Base-by-base conservation (phyloP, 257 asterid species). In the Solanum pinnatisectum region DNA sequence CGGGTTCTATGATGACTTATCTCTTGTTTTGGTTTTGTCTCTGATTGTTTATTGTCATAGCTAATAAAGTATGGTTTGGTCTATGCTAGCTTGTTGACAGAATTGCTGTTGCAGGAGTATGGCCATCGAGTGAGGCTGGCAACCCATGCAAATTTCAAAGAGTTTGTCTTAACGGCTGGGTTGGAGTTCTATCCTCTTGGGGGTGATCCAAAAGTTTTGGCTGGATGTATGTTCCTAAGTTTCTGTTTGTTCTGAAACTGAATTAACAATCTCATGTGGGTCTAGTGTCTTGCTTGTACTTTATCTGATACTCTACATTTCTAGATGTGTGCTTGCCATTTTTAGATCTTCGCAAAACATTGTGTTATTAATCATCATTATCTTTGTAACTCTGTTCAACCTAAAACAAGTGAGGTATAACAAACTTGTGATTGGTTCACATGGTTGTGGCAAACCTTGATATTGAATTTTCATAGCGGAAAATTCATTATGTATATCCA, bases 171-270 rank as follows among this genome's bases (percentile, higher is more conserved):
- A 95, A 91, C 98, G 73, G 91, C 99, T 83, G 98, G 99, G 83
- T 91, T 96, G 96, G 99, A 96, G 91, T 96, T 95, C 89, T 95
- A 95, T 94, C 98, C 99, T 88, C 98, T 96, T 18, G 98, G 99
- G 10, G 99, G 98, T 36, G 99, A 96, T 92, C 99, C 99, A 82
- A 95, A 93, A 95, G 93, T 95, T 91, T 98, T 96, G 89, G 99
- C 99, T 3, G 99, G 92, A 91, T 95, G 99, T 95, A 95, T 87
- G 98, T 92, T 87, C 87, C 88, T 87, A 79, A 13, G 84, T 83
- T 86, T 86, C 42, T 89, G 56, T 39, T 40, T 81, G 67, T 76
- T 42, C 74, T 83, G 13, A 79, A 76, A 87, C 72, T 71, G 88
- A 81, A 83, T 86, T 46, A 76, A 39, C 86, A 84, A 15, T 87